phyloP scores from a whole-genome alignment of 441 rosid genomes.

The Pelargonium myrrhifolium region DNA sequence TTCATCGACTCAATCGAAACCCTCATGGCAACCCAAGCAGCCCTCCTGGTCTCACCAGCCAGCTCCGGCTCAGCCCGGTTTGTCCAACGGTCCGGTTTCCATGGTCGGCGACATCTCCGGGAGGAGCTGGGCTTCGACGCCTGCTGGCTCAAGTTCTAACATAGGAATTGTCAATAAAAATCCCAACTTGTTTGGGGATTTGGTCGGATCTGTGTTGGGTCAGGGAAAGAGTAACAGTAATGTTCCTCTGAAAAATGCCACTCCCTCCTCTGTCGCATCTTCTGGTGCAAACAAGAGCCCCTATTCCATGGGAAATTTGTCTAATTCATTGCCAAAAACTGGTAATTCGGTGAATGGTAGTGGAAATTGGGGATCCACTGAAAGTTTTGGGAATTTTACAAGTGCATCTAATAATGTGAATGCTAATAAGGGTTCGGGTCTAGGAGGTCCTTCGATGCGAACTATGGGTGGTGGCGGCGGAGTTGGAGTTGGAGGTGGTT shows the following conservation, averaged over 20 bases:
- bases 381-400: slow-evolving; percentile 28
- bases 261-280: slow-evolving; percentile 21
- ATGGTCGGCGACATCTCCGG: slow-evolving; percentile 91
- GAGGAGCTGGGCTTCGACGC: slow-evolving; percentile 66
- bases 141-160: slow-evolving; percentile 39
- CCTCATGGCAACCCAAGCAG: slow-evolving; percentile 64
- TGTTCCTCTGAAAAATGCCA: slow-evolving; percentile 61
- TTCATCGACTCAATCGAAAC: slow-evolving; percentile 50
- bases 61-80: slow-evolving; percentile 36
- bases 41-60: slow-evolving; percentile 88
- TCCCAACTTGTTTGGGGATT: slow-evolving; percentile 78
- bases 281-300: slow-evolving; percentile 28
- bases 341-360: slow-evolving; percentile 30
- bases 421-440: slow-evolving; percentile 39
- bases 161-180: slow-evolving; percentile 60
- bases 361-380: slow-evolving; percentile 42
- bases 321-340: slow-evolving; percentile 66
- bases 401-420: slow-evolving; percentile 39
- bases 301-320: slow-evolving; percentile 70
- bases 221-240: slow-evolving; percentile 32
- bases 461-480: slow-evolving; percentile 30
- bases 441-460: slow-evolving; percentile 62
- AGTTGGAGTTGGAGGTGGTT: slow-evolving; percentile 35
- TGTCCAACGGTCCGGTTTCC: slow-evolving; percentile 48
- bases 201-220: slow-evolving; percentile 73